These are phyloP conservation scores for Auricularia auricula-judae DNA, from an alignment of 768 basidiomycete species.

Conservation along the genomic window DNA sequence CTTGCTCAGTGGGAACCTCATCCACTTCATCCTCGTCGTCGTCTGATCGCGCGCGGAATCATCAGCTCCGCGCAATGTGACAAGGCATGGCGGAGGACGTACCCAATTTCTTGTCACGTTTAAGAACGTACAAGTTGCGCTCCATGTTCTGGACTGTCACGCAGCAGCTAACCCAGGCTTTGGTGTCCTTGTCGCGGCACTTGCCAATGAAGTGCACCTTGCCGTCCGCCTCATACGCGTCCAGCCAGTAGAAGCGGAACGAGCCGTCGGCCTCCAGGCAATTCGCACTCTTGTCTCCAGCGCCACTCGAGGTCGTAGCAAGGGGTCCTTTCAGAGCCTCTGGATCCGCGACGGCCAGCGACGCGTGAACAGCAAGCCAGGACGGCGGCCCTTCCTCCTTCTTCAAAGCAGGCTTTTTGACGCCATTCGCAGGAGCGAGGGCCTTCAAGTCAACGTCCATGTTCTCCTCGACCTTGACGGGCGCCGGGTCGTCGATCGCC, in stretches of 20 bases:
- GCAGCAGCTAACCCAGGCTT: slow-evolving; percentile 73
- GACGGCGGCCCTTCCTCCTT: slow-evolving; percentile 38
- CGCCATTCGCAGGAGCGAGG: slow-evolving; percentile 12
- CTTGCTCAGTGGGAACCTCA: slow-evolving; percentile 61
- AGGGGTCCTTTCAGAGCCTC: slow-evolving; percentile 45
- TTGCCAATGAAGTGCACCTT: slow-evolving; percentile 86
- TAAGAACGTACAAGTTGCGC: slow-evolving; percentile 84
- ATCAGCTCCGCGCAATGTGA: not conserved
- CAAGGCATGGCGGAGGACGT: not conserved
- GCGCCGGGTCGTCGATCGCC: slow-evolving; percentile 13
- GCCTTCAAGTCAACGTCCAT: slow-evolving; percentile 11
- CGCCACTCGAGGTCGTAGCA: slow-evolving; percentile 16
- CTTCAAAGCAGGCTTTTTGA: slow-evolving; percentile 11
- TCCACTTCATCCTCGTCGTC: slow-evolving; percentile 34
- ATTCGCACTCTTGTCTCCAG: slow-evolving; percentile 34
- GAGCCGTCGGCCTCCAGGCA: slow-evolving; percentile 74
- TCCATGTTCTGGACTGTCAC: slow-evolving; percentile 76
- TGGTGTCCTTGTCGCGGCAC: slow-evolving; percentile 63
- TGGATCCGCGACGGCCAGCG: slow-evolving; percentile 47
- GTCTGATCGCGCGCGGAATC: not conserved
- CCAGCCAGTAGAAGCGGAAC: slow-evolving; percentile 90
- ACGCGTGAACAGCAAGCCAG: slow-evolving; percentile 70
- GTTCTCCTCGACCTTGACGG: slow-evolving; percentile 14
- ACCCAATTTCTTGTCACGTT: slow-evolving; percentile 49
- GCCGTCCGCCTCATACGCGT: slow-evolving; percentile 82